Percentiles rank a stretch among this genome's conserved stretches.
phyloP scores from a whole-genome alignment of 805 yeast genomes.

The Henningerozyma blattae region DNA sequence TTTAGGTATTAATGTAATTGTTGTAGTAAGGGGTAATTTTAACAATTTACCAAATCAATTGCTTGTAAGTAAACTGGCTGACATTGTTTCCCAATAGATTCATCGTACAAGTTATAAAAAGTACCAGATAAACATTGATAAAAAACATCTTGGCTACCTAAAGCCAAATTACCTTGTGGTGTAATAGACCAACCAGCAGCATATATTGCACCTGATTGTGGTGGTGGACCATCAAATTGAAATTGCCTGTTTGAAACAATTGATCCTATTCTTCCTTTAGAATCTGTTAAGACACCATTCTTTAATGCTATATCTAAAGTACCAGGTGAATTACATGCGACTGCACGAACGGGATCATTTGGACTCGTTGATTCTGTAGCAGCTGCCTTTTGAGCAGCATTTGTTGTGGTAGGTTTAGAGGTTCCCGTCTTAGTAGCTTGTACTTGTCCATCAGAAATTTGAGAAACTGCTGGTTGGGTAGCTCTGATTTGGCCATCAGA shows the following conservation, averaged over 20 bases:
- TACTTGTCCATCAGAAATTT: constrained; percentile 33
- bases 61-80: constrained; percentile 46
- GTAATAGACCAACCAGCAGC: constrained; percentile 55
- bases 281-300: constrained; percentile 39
- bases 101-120: constrained; percentile 72
- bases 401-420: no score
- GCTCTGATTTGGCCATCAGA: no score
- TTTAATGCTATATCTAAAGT: constrained; percentile 35
- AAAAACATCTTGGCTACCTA: constrained; percentile 50
- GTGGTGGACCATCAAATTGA: constrained; percentile 81
- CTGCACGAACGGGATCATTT: no score
- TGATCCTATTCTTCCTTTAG: constrained; percentile 58
- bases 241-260: constrained; percentile 77
- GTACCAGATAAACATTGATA: constrained; percentile 69
- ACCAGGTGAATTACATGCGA: constrained; percentile 35
- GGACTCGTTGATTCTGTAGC: no score
- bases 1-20: no score
- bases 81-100: constrained; percentile 51
- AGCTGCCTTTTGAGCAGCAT: no score
- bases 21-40: no score
- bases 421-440: constrained; percentile 23
- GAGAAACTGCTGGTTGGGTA: no score
- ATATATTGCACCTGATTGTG: constrained; percentile 65
- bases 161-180: constrained; percentile 47
- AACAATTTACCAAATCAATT: constrained; percentile 42